Evolutionary conservation across 352 stramenopile genomes (phyloP).

Genomic region (Pythium coloratum): DNA sequence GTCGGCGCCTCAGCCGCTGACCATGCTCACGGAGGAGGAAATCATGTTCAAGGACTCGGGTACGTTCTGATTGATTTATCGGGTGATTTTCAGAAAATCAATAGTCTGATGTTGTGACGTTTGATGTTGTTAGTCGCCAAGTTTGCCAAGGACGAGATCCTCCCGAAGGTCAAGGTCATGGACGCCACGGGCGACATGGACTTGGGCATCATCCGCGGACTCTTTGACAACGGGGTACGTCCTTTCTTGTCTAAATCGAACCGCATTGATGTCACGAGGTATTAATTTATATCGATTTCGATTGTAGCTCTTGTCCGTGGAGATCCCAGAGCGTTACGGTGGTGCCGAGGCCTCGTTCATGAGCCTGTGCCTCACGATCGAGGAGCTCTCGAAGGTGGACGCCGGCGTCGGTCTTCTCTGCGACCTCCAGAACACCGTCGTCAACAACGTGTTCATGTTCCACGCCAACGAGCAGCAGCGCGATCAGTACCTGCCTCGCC

Average conservation of each 20-base stretch:
- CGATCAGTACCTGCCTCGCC: slow-evolving; percentile 80
- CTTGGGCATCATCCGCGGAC: slow-evolving; percentile 81
- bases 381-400: slow-evolving; percentile 97
- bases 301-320: slow-evolving; percentile 90
- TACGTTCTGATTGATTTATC: slow-evolving; percentile 31
- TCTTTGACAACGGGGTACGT: slow-evolving; percentile 91
- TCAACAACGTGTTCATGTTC: slow-evolving; percentile 92
- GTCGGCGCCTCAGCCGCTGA: slow-evolving; percentile 39
- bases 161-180: slow-evolving; percentile 91
- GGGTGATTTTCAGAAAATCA: not conserved
- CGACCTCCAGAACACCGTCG: slow-evolving; percentile 94
- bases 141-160: slow-evolving; percentile 86
- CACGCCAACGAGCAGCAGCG: slow-evolving; percentile 81
- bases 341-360: slow-evolving; percentile 95
- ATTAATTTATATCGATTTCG: not conserved
- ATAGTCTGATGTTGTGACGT: not conserved
- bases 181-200: slow-evolving; percentile 90
- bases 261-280: not conserved
- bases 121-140: slow-evolving; percentile 45
- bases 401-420: slow-evolving; percentile 93
- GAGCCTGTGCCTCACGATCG: slow-evolving; percentile 93
- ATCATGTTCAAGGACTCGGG: slow-evolving; percentile 79
- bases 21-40: slow-evolving; percentile 71
- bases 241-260: slow-evolving; percentile 1
- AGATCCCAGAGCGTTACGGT: slow-evolving; percentile 93